Percentiles rank a stretch among this genome's conserved stretches.
These are phyloP conservation scores for Pontederia paniculata DNA, from an alignment of 176 grass and related monocot genomes.

Conservation along the genomic window DNA sequence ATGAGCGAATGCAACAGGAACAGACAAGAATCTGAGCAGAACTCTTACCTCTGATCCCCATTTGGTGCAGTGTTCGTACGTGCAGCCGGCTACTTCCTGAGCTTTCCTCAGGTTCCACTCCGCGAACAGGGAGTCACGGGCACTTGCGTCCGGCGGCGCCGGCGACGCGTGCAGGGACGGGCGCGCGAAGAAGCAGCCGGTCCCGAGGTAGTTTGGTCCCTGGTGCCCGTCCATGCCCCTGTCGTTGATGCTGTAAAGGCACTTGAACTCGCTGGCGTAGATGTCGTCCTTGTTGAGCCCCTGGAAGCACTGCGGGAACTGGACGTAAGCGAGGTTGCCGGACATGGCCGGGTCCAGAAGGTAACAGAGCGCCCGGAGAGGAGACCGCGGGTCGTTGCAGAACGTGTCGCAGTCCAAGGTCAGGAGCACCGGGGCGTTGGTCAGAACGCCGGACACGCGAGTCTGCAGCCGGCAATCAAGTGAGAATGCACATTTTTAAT, in stretches of 20 bases:
- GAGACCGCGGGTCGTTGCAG: constrained; percentile 27
- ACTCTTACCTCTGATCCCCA: constrained; percentile 35
- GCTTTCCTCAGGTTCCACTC: constrained; percentile 1
- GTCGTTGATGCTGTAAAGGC: constrained; percentile 2
- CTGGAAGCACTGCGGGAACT: constrained; percentile 35
- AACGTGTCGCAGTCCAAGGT: constrained; percentile 38
- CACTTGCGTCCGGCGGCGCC: background rate
- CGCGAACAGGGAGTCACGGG: background rate
- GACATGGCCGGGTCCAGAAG: constrained; percentile 21
- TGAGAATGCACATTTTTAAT: too few species aligned
- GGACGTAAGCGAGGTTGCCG: constrained; percentile 23
- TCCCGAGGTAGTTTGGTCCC: constrained; percentile 27
- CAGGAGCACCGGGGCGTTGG: constrained; percentile 29
- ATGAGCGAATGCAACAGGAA: background rate
- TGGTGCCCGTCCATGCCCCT: constrained; percentile 25
- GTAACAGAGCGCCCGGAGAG: constrained; percentile 28
- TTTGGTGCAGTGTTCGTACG: constrained; percentile 24
- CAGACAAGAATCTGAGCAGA: background rate
- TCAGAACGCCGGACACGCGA: constrained; percentile 26
- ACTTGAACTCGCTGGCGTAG: constrained; percentile 14
- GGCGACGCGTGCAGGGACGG: constrained; percentile 7
- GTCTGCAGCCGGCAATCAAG: constrained; percentile 9
- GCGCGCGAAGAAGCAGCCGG: constrained; percentile 30
- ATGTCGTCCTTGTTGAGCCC: constrained; percentile 30
- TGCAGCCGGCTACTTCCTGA: constrained; percentile 10